Evolutionary conservation across 1,284 basidiomycete genomes (phyloP).

Genomic region (Limonomyces culmigenus): DNA sequence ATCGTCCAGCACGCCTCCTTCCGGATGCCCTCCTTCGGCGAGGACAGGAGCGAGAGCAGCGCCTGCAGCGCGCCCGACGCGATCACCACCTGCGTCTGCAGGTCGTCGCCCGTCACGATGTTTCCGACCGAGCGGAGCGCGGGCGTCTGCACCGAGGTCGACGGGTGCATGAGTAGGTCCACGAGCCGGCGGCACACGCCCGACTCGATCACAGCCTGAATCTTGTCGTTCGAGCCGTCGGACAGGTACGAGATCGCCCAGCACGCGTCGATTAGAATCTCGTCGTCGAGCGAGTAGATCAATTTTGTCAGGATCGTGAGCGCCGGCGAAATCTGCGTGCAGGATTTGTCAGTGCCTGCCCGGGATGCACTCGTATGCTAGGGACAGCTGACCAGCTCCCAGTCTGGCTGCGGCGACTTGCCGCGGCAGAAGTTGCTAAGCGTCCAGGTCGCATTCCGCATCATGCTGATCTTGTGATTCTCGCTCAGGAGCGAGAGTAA

Average conservation of each 20-base stretch:
- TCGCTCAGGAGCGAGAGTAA: conserved; percentile 60
- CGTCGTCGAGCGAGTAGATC: conserved; percentile 98
- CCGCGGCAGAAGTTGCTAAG: conserved; percentile 96
- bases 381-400: conserved; percentile 81
- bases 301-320: conserved; percentile 93
- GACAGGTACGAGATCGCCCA: conserved; percentile 99
- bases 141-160: conserved; percentile 97
- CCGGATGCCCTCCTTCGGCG: conserved; percentile 90
- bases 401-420: conserved; percentile 90
- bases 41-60: conserved; percentile 80
- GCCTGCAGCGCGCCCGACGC: conserved; percentile 92
- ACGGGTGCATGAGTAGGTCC: conserved; percentile 92
- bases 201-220: conserved; percentile 97
- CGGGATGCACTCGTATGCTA: conserved; percentile 4
- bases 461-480: conserved; percentile 93
- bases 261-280: conserved; percentile 98
- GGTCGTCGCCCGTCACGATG: conserved; percentile 97
- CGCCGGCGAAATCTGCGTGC: conserved; percentile 79
- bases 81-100: conserved; percentile 97
- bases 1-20: conserved; percentile 99
- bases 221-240: conserved; percentile 98
- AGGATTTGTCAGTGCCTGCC: neutral
- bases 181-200: conserved; percentile 96
- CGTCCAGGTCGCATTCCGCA: conserved; percentile 95
- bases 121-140: conserved; percentile 96